Percentiles rank a stretch among this genome's conserved stretches.
phyloP scores from a whole-genome alignment of 768 basidiomycete species.

The Phlegmacium glaucopus region DNA sequence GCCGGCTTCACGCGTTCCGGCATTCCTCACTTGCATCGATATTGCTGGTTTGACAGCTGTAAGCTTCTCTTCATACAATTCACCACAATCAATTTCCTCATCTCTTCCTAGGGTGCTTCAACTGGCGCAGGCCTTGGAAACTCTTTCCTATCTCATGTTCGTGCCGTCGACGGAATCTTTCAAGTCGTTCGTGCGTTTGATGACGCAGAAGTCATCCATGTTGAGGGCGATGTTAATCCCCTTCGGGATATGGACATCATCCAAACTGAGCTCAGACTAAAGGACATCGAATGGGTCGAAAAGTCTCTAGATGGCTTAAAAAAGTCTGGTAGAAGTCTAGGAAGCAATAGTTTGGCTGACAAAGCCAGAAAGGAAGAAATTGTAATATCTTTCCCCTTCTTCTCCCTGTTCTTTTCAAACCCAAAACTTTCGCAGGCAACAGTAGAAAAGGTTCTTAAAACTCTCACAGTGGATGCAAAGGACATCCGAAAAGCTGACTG shows the following conservation, averaged over 20 bases:
- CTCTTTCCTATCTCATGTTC: conserved; percentile 94
- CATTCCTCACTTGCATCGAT: conserved; percentile 96
- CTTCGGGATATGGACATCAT: conserved; percentile 98
- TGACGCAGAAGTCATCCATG: conserved; percentile 98
- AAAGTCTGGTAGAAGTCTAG: conserved; percentile 68
- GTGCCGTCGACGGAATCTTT: conserved; percentile 98
- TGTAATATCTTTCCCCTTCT: conserved; percentile 38
- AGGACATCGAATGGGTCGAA: conserved; percentile 99
- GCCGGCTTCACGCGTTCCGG: conserved; percentile 83
- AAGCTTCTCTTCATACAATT: conserved; percentile 22
- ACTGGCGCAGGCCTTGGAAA: conserved; percentile 98
- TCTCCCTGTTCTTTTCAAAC: not conserved
- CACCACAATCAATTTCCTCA: not conserved
- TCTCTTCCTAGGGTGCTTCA: conserved; percentile 71
- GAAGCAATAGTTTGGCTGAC: conserved; percentile 79
- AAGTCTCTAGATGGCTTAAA: conserved; percentile 81
- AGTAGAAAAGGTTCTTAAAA: conserved; percentile 81
- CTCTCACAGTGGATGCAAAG: conserved; percentile 74
- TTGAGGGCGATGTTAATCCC: conserved; percentile 97
- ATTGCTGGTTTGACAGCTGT: conserved; percentile 97
- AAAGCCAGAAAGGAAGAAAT: conserved; percentile 97
- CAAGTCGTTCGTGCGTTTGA: conserved; percentile 98
- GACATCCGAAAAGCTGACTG: conserved; percentile 93
- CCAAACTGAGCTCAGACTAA: conserved; percentile 86
- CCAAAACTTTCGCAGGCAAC: conserved; percentile 49